These are phyloP conservation scores for Prasinococcaceae sp. DNA, from an alignment of 139 green algal genomes.

Conservation along the genomic window DNA sequence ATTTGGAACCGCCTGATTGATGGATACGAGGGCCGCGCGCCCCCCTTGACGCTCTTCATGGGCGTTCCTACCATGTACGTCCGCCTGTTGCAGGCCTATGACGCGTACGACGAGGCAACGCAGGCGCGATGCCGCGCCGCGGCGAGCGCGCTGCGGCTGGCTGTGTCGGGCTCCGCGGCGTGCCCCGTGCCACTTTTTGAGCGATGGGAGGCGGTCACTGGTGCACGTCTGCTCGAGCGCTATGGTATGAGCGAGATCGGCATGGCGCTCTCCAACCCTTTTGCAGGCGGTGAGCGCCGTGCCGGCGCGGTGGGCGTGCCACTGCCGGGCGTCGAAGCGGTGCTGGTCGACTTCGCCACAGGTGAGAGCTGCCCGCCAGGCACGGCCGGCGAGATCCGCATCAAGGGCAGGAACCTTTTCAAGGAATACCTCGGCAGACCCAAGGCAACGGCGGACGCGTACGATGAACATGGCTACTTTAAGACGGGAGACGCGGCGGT, in stretches of 20 bases:
- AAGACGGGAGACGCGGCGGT: constrained; percentile 44
- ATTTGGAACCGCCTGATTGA: constrained; percentile 19
- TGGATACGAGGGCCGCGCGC: background rate
- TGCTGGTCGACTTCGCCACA: constrained; percentile 7
- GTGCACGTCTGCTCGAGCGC: constrained; percentile 62
- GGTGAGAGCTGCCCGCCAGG: background rate
- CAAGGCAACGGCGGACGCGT: constrained; percentile 56
- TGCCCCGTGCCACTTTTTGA: constrained; percentile 65
- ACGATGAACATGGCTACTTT: constrained; percentile 77
- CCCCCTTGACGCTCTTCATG: constrained; percentile 66
- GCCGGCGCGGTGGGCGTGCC: constrained; percentile 68
- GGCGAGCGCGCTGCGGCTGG: constrained; percentile 47
- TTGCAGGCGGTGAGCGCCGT: constrained; percentile 21
- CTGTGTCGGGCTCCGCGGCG: constrained; percentile 69
- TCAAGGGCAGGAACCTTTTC: constrained; percentile 65
- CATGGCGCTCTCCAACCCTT: constrained; percentile 87
- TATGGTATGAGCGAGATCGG: constrained; percentile 98
- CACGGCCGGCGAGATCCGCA: constrained; percentile 44
- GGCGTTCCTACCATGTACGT: constrained; percentile 94
- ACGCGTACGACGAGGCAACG: constrained; percentile 22
- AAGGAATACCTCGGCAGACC: constrained; percentile 66
- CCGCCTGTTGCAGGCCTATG: constrained; percentile 52
- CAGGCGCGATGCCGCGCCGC: constrained; percentile 16
- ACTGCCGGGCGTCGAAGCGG: constrained; percentile 45
- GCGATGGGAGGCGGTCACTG: constrained; percentile 39